A percentile compares a stretch with the other conserved stretches of the same genome.
phyloP scores from a whole-genome alignment of 179 eudicot species.

The Beta macrorhiza region DNA sequence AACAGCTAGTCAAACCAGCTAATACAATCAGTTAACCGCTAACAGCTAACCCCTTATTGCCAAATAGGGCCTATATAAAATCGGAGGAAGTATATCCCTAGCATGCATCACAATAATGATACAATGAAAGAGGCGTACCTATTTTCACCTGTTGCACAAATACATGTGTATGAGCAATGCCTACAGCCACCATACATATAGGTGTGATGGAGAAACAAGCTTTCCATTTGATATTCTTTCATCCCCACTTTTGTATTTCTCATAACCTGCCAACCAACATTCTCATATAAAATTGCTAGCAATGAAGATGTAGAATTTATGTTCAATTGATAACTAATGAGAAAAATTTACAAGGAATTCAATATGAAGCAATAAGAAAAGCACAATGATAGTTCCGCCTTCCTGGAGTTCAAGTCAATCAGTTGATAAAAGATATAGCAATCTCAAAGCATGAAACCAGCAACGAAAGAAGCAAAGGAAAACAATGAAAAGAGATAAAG shows the following conservation, averaged over 20 bases:
- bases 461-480: neutral
- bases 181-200: slow-evolving; percentile 97
- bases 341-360: neutral
- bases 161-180: slow-evolving; percentile 96
- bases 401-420: neutral
- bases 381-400: neutral
- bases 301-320: neutral
- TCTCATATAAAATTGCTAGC: slow-evolving; percentile 4
- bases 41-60: no score
- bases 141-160: slow-evolving; percentile 90
- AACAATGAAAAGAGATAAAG: neutral
- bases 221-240: slow-evolving; percentile 96
- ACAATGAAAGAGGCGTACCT: slow-evolving; percentile 42
- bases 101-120: slow-evolving; percentile 1
- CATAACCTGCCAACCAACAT: slow-evolving; percentile 65
- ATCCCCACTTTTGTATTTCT: slow-evolving; percentile 71
- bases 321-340: slow-evolving; percentile 3
- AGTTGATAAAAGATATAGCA: neutral
- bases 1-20: no score
- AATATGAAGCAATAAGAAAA: neutral
- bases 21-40: no score
- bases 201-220: slow-evolving; percentile 88
- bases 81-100: neutral
- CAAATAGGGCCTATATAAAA: no score
- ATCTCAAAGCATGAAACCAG: neutral